Evolutionary conservation across 768 basidiomycete species (phyloP).

Genomic region (Trametes gibbosa): DNA sequence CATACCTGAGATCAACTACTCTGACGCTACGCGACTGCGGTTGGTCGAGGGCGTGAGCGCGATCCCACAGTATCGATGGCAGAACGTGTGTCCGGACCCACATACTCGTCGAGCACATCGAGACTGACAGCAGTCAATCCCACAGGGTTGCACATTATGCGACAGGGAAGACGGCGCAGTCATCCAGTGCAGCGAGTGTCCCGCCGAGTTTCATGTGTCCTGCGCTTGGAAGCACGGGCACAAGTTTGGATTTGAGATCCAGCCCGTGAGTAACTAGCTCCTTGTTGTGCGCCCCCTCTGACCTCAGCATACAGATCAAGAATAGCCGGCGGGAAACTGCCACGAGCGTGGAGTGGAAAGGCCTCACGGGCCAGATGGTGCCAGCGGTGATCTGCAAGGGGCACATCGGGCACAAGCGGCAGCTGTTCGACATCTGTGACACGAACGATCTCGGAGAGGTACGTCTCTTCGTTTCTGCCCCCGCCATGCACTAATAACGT

Average conservation of each 20-base stretch:
- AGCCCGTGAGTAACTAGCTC: constrained; percentile 51
- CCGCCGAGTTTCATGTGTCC: constrained; percentile 76
- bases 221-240: constrained; percentile 88
- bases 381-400: constrained; percentile 77
- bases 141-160: constrained; percentile 76
- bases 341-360: constrained; percentile 69
- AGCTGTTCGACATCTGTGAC: constrained; percentile 83
- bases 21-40: constrained; percentile 68
- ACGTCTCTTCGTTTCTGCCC: constrained; percentile 23
- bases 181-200: constrained; percentile 81
- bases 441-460: constrained; percentile 82
- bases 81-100: constrained; percentile 47
- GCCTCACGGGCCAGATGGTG: constrained; percentile 74
- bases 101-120: not conserved
- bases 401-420: constrained; percentile 59
- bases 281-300: not conserved
- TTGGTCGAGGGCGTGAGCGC: constrained; percentile 85
- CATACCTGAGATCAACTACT: constrained; percentile 79
- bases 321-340: constrained; percentile 68
- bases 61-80: constrained; percentile 70
- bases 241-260: constrained; percentile 92
- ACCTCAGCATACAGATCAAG: constrained; percentile 59
- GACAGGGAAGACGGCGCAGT: constrained; percentile 71
- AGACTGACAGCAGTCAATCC: not conserved
- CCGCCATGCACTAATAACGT: not conserved